Evolutionary conservation across 129 eudicot species (phyloP), one percentile per base, ranked within the genome.

Genomic region (Centrapalus pauciflorus): DNA sequence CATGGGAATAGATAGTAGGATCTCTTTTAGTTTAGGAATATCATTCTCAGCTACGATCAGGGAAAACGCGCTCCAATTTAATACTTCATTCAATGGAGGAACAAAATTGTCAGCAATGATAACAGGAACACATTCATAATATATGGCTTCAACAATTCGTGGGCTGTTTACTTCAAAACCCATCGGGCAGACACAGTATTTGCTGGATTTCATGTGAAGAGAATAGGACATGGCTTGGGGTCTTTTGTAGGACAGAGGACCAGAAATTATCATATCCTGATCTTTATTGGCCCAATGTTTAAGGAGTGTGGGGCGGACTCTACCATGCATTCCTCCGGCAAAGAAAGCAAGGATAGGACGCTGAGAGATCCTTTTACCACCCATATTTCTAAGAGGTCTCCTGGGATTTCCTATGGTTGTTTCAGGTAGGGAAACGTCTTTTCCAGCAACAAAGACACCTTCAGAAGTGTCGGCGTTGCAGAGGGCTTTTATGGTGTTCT

Each of bases 151-250:
- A 14, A 93, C 98, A 27, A 93, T 93, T 74, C 98, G 78, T 0
- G 96, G 98, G 71, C 98, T 93, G 67, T 93, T 93, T 24, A 93
- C 98, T 75, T 93, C 98, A 14, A 55, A 93, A 1, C 98, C 98
- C 98, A 85, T 86, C 0, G 98, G 98, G 57, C 98, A 93, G 49
- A 93, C 55, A 75, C 96, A 93, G 21, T 79, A 93, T 77, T 84
- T 93, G 84, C 96, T 93, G 4, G 98, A 88, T 71, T 87, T 93
- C 98, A 93, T 93, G 89, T 85, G 95, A 25, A 82, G 66, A 23
- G 76, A 75, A 49, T 92, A 92, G 13, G 96, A 68, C 85, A 92
- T 75, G 3, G 64, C 10, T 71, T 68, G 74, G 19, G 90, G 75
- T 46, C 76, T 70, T 60, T 70, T 76, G 21, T 57, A 62, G 32